Percentiles rank a stretch among this genome's conserved stretches.
Evolutionary conservation across 108 stramenopile genomes (phyloP).

Genomic region (Cyclotella sp.): DNA sequence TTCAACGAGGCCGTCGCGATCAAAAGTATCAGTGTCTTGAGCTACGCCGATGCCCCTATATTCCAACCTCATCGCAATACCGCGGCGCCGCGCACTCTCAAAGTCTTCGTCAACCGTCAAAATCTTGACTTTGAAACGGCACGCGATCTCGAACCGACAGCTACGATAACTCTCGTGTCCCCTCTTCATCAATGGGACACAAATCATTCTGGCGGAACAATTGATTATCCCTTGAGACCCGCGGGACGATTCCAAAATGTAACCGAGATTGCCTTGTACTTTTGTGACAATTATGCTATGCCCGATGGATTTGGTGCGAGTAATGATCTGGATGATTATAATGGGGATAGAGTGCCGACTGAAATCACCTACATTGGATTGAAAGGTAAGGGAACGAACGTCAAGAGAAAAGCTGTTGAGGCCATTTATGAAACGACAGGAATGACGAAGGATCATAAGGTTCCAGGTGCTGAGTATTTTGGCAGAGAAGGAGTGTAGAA

Average conservation of each 20-base stretch:
- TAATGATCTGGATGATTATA: slow-evolving; percentile 48
- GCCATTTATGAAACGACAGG: slow-evolving; percentile 78
- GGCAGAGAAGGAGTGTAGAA: slow-evolving; percentile 39
- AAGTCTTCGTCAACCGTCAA: slow-evolving; percentile 75
- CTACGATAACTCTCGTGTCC: slow-evolving; percentile 64
- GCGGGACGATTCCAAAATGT: slow-evolving; percentile 84
- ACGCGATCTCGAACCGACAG: slow-evolving; percentile 69
- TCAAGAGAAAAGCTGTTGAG: slow-evolving; percentile 77
- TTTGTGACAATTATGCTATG: slow-evolving; percentile 71
- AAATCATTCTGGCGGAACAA: slow-evolving; percentile 51
- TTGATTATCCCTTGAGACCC: slow-evolving; percentile 87
- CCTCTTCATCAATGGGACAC: slow-evolving; percentile 63
- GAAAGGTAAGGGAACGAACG: slow-evolving; percentile 82
- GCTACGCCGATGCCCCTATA: slow-evolving; percentile 22
- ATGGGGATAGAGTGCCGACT: slow-evolving; percentile 62
- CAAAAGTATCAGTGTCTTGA: slow-evolving; percentile 58
- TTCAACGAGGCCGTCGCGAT: slow-evolving; percentile 82
- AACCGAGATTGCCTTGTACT: slow-evolving; percentile 76
- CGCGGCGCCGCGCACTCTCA: slow-evolving; percentile 61
- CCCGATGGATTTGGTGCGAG: slow-evolving; percentile 34
- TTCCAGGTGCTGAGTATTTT: slow-evolving; percentile 67
- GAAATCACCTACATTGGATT: slow-evolving; percentile 84
- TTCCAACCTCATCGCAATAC: slow-evolving; percentile 26
- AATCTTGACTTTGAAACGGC: slow-evolving; percentile 88
- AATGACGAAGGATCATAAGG: slow-evolving; percentile 84